A percentile compares a stretch with the other conserved stretches of the same genome.
Conservation (phyloP, 2,329 filamentous ascomycete genomes). For the Hymenoscyphus salicellus region DNA sequence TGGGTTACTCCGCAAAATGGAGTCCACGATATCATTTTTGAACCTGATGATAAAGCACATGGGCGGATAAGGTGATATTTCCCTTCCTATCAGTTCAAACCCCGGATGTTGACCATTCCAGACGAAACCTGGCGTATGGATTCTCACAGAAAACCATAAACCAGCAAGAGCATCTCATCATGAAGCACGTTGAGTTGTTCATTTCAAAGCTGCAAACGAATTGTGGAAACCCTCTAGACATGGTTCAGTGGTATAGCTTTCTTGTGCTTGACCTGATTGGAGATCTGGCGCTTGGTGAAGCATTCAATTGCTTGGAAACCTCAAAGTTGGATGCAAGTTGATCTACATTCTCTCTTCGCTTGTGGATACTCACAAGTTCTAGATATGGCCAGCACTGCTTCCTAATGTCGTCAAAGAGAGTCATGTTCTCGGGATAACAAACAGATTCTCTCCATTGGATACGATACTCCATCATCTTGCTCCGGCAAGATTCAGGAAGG, state of each 20-base stretch:
- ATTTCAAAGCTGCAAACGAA: conserved; percentile 2
- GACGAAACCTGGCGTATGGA: no score
- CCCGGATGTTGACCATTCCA: no score
- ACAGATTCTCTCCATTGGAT: not conserved
- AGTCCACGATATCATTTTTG: not conserved
- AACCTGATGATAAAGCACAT: not conserved
- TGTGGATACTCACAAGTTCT: not conserved
- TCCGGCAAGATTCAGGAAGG: not conserved
- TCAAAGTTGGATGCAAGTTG: no score
- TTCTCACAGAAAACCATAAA: not conserved
- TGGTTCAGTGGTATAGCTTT: not conserved
- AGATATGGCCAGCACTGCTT: not conserved
- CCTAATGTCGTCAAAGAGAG: not conserved
- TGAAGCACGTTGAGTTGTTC: conserved; percentile 17
- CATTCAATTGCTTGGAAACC: not conserved
- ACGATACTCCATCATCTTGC: not conserved
- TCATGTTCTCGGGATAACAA: not conserved
- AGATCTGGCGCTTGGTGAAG: not conserved
- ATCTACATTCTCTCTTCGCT: not conserved
- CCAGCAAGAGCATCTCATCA: not conserved
- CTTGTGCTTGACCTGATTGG: not conserved
- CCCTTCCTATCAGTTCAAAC: not conserved
- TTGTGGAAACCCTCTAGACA: not conserved
- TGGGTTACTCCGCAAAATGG: not conserved
- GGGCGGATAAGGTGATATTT: not conserved